These are phyloP conservation scores for Sambucus nigra DNA, from an alignment of 129 eudicot species.

Conservation along the genomic window DNA sequence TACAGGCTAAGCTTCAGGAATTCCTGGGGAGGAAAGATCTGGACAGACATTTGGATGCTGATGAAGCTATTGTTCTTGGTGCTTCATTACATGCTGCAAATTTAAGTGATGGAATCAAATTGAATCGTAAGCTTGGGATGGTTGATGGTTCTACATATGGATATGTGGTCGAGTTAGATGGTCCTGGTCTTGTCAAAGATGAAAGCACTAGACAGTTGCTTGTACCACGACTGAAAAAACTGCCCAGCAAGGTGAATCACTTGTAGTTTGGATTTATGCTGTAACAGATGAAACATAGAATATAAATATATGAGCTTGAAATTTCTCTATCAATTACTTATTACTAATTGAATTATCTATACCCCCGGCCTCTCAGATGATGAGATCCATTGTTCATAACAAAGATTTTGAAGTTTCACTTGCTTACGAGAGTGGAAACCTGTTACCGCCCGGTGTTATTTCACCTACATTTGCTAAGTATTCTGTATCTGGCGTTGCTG, in stretches of 20 bases:
- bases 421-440: conserved; percentile 63
- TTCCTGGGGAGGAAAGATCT: conserved; percentile 81
- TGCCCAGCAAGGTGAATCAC: conserved; percentile 75
- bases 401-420: conserved; percentile 92
- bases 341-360: conserved; percentile 1
- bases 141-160: conserved; percentile 92
- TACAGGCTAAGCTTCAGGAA: conserved; percentile 94
- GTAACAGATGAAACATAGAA: too few relatives aligned
- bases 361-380: conserved; percentile 72
- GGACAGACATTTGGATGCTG: conserved; percentile 95
- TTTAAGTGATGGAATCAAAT: conserved; percentile 94
- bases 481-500: conserved; percentile 77
- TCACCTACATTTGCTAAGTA: conserved; percentile 71
- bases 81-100: conserved; percentile 97
- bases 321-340: background rate
- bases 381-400: conserved; percentile 66
- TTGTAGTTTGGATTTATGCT: background rate
- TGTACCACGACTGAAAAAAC: conserved; percentile 78
- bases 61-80: conserved; percentile 95
- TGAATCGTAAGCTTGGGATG: conserved; percentile 97
- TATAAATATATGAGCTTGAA: too few relatives aligned
- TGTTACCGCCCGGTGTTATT: conserved; percentile 73
- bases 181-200: conserved; percentile 80
- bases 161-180: conserved; percentile 61
- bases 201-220: conserved; percentile 75